Evolutionary conservation across 2,329 filamentous ascomycete genomes (phyloP).

Genomic region (Incumbomyces delicatus): DNA sequence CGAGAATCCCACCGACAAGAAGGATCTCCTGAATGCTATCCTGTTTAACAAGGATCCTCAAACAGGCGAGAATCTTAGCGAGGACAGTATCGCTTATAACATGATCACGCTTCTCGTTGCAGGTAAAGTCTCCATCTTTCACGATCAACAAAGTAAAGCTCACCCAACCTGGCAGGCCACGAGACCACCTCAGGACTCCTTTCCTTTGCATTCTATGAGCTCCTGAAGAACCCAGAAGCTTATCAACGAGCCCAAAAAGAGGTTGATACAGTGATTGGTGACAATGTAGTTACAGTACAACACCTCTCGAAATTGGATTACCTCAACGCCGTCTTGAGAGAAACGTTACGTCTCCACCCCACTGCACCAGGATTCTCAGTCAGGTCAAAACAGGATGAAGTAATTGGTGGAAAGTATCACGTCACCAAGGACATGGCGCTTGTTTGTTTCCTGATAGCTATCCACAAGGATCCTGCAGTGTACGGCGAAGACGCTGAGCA

Average conservation of each 20-base stretch:
- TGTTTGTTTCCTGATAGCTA: too few species aligned
- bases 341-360: constrained; percentile 52
- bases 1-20: constrained; percentile 44
- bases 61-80: constrained; percentile 55
- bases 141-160: too few species aligned
- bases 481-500: constrained; percentile 55
- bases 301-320: constrained; percentile 58
- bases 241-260: constrained; percentile 56
- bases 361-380: too few species aligned
- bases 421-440: too few species aligned
- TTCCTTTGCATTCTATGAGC: constrained; percentile 54
- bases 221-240: constrained; percentile 52
- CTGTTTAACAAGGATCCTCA: constrained; percentile 56
- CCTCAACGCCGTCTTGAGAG: constrained; percentile 53
- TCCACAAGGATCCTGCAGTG: constrained; percentile 53
- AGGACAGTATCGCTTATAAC: constrained; percentile 55
- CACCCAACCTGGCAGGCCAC: too few species aligned
- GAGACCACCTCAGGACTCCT: constrained; percentile 37
- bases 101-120: constrained; percentile 53
- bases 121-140: too few species aligned
- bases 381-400: too few species aligned
- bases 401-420: too few species aligned
- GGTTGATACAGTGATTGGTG: constrained; percentile 55
- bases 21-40: constrained; percentile 62
- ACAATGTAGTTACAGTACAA: constrained; percentile 46